These are phyloP conservation scores for Dictyostelium firmibasis DNA, from an alignment of 78 protist genomes.

Conservation along the genomic window DNA sequence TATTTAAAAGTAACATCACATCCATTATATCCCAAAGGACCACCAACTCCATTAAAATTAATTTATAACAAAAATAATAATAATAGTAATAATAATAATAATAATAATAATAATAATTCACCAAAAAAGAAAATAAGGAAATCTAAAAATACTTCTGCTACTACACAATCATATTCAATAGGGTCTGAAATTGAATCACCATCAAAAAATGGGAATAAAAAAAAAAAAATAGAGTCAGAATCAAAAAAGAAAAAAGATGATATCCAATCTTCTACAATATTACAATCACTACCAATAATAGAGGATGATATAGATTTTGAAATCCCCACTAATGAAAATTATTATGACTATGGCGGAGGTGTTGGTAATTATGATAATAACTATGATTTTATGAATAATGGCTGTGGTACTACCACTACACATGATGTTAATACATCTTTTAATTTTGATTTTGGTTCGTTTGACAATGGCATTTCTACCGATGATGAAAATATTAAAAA, in stretches of 20 bases:
- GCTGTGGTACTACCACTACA: neutral
- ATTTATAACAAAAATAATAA: neutral
- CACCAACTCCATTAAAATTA: slow-evolving; percentile 45
- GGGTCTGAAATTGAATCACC: neutral
- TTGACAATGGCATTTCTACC: neutral
- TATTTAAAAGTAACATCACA: slow-evolving; percentile 4
- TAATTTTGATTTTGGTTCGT: slow-evolving; percentile 6
- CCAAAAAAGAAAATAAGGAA: neutral
- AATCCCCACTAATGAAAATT: neutral
- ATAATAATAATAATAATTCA: neutral
- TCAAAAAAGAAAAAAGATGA: neutral
- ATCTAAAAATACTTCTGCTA: neutral
- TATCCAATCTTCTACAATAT: neutral
- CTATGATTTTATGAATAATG: neutral
- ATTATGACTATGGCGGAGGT: neutral
- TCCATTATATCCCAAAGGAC: slow-evolving; percentile 50
- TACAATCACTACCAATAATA: no score
- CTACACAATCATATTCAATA: neutral
- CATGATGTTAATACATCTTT: neutral
- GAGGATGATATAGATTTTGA: neutral
- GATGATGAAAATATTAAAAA: neutral
- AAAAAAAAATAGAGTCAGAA: neutral
- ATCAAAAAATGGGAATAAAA: no score
- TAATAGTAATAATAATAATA: neutral
- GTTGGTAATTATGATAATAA: neutral